Conservation (phyloP, 148 eudicot genomes). For the Fagopyrum tataricum region DNA sequence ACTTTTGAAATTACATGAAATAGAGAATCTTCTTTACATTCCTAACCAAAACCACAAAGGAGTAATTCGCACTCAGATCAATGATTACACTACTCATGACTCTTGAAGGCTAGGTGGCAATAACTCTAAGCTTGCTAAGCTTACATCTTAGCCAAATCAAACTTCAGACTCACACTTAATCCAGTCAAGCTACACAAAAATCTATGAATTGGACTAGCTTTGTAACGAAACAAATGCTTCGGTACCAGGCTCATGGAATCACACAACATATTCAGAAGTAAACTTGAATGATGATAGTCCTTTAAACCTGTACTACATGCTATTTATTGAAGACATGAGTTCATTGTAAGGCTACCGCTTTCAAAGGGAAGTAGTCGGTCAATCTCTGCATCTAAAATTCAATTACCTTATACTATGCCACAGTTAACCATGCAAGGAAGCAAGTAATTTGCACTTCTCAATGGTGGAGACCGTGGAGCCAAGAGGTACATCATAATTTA, state of each 20-base stretch:
- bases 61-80: not conserved
- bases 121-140: slow-evolving; percentile 3
- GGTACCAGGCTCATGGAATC: not conserved
- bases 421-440: not conserved
- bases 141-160: slow-evolving; percentile 7
- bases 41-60: not conserved
- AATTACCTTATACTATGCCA: not conserved
- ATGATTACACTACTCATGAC: not conserved
- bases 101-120: not conserved
- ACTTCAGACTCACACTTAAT: not conserved
- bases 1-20: not conserved
- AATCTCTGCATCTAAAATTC: not conserved
- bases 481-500: not conserved
- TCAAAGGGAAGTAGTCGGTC: not conserved
- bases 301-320: not conserved
- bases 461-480: not conserved
- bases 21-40: not conserved
- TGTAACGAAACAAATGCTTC: not conserved
- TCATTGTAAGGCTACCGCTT: not conserved
- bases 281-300: not conserved
- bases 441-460: not conserved
- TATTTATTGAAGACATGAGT: not conserved
- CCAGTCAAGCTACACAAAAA: not conserved
- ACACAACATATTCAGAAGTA: not conserved
- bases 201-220: not conserved